These are phyloP conservation scores for Tephrocybe sp. DNA, from an alignment of 768 basidiomycete species.

Conservation along the genomic window DNA sequence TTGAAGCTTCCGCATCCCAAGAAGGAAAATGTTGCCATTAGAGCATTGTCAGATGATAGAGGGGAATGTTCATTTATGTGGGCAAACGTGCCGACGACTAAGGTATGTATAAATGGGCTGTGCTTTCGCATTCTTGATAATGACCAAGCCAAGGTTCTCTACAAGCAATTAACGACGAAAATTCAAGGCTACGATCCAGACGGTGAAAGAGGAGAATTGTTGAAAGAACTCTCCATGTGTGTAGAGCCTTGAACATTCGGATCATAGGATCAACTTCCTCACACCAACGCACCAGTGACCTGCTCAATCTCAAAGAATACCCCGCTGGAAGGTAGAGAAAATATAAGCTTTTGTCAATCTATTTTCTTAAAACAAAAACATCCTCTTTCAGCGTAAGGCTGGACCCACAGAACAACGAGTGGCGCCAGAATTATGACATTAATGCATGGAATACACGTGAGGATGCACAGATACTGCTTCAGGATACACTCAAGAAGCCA, in stretches of 20 bases:
- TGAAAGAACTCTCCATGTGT: slow-evolving; percentile 30
- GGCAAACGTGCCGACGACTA: neutral
- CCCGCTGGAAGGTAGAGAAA: slow-evolving; percentile 9
- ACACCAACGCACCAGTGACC: slow-evolving; percentile 3
- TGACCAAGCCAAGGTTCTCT: slow-evolving; percentile 13
- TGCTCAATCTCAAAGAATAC: slow-evolving; percentile 4
- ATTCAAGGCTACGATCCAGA: slow-evolving; percentile 13
- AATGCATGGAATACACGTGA: neutral
- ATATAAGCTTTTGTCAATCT: neutral
- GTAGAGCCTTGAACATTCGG: neutral
- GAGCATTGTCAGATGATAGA: slow-evolving; percentile 17
- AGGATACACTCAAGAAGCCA: slow-evolving; percentile 12
- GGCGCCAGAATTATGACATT: slow-evolving; percentile 8
- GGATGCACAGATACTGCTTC: slow-evolving; percentile 13
- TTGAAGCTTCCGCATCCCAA: slow-evolving; percentile 41
- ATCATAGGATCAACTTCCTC: neutral
- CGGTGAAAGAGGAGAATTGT: slow-evolving; percentile 5
- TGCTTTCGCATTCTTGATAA: neutral
- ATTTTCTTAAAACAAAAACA: neutral
- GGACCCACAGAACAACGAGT: neutral
- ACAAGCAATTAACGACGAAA: slow-evolving; percentile 14
- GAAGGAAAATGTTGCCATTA: slow-evolving; percentile 26
- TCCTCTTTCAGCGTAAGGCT: neutral
- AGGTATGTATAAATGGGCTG: slow-evolving; percentile 4
- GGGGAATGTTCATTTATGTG: slow-evolving; percentile 26